phyloP scores from a whole-genome alignment of 352 stramenopile species.

The Sclerospora graminicola region DNA sequence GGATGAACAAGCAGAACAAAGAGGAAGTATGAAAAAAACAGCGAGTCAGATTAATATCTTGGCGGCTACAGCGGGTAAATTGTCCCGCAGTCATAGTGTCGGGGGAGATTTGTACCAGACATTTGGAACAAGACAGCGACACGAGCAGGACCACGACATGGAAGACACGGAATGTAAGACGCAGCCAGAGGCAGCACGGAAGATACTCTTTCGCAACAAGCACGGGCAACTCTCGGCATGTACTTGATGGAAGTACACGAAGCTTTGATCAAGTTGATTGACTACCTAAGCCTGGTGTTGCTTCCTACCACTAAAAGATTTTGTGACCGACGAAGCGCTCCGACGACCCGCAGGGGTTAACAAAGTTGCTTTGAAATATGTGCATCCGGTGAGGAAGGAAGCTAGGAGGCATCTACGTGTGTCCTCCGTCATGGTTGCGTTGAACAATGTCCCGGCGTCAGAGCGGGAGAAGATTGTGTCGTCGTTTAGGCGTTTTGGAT shows the following conservation, averaged over 20 bases:
- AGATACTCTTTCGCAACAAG: conserved; percentile 18
- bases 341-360: too few relatives aligned
- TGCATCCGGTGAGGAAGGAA: conserved; percentile 1
- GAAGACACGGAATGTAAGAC: conserved; percentile 21
- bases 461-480: conserved; percentile 6
- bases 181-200: conserved; percentile 20
- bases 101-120: conserved; percentile 20
- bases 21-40: conserved; percentile 48
- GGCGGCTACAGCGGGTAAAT: conserved; percentile 9
- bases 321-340: neutral
- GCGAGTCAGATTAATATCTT: conserved; percentile 61
- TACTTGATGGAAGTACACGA: conserved; percentile 18
- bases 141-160: conserved; percentile 41
- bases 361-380: too few relatives aligned
- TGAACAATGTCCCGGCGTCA: too few relatives aligned
- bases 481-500: conserved; percentile 22
- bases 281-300: neutral
- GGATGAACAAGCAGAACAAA: conserved; percentile 6
- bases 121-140: conserved; percentile 12
- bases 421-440: conserved; percentile 8
- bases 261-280: conserved; percentile 1
- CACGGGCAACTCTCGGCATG: conserved; percentile 22
- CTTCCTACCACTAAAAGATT: conserved; percentile 1
- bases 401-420: conserved; percentile 10
- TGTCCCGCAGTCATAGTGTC: conserved; percentile 17